Evolutionary conservation across 2,329 filamentous ascomycete species (phyloP), one percentile per base, ranked within the genome.

Genomic region (Epichloe sibirici): DNA sequence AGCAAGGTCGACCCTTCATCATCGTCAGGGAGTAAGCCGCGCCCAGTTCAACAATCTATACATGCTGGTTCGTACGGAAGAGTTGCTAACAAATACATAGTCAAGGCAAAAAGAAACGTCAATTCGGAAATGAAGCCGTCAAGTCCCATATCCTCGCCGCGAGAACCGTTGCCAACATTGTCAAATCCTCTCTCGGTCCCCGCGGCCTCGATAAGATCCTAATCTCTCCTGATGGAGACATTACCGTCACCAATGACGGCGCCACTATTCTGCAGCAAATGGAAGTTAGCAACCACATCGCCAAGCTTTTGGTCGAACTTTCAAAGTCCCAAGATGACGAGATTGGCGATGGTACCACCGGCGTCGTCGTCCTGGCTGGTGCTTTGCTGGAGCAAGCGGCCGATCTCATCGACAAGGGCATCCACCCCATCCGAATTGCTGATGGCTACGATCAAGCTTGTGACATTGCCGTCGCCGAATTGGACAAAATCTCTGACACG

Each of bases 251-350:
- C 61, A 98, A 98, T 75, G 93, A 98, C 74, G 93, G 93, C 64
- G 94, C 94, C 52, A 98, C 93, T 45, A 98, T 98, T 64, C 77
- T 98, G 61, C 85, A 88, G 63, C 90, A 95, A 79, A 98, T 98
- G 93, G 93, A 98, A 75, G 91, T 98, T 62, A 88, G 88, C 61
- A 97, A 98, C 78, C 91, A 97, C 71, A 90, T 98, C 57, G 93
- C 93, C 57, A 97, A 97, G 75, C 79, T 98, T 49, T 76, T 98
- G 55, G 93, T 98, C 48, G 91, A 96, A 69, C 83, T 98, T 42
- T 97, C 93, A 58, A 96, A 95, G 75, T 97, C 93, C 40, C 93
- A 98, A 70, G 93, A 98, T 65, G 91, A 97, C 62, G 93, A 98
- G 74, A 98, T 98, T 65, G 93, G 93, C 66, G 93, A 98, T 68